A percentile compares a stretch with the other conserved stretches of the same genome.
These are phyloP conservation scores for Bimuria novae-zelandiae DNA, from an alignment of 2,329 filamentous ascomycete genomes.

Conservation along the genomic window DNA sequence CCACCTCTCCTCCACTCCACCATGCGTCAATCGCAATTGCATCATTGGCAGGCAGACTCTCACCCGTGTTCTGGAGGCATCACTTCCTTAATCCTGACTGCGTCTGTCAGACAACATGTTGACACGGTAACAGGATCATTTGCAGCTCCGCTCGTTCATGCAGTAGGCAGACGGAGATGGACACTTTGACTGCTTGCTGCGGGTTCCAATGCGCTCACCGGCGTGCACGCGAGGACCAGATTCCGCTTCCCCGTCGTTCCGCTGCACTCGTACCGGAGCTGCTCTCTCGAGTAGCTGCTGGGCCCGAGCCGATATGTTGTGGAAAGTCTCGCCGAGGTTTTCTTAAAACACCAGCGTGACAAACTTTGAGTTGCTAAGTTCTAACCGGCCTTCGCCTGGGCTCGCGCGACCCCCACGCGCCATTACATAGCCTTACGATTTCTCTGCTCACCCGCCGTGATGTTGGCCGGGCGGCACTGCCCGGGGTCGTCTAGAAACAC, in stretches of 20 bases:
- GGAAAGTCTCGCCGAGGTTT: too few species aligned
- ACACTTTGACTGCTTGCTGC: too few species aligned
- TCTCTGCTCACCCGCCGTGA: not conserved
- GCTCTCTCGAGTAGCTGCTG: too few species aligned
- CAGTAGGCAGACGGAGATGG: conserved; percentile 4
- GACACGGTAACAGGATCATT: too few species aligned
- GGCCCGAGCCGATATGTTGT: too few species aligned
- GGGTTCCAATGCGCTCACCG: not conserved
- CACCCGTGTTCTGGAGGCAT: too few species aligned
- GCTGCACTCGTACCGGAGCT: not conserved
- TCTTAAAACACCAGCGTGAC: not conserved
- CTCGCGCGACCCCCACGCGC: conserved; percentile 8
- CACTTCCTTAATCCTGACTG: too few species aligned
- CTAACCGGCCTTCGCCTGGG: not conserved
- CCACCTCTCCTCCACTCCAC: too few species aligned
- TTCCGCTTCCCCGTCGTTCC: conserved; percentile 4
- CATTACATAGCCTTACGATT: not conserved
- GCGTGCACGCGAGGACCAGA: not conserved
- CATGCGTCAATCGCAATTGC: too few species aligned
- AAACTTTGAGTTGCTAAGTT: not conserved
- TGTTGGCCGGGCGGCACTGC: not conserved
- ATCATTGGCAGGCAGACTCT: too few species aligned
- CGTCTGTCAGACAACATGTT: too few species aligned
- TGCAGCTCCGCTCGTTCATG: too few species aligned
- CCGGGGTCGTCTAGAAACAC: not conserved